These are phyloP conservation scores for Favolaschia claudopus DNA, from an alignment of 768 basidiomycete species.

Conservation along the genomic window DNA sequence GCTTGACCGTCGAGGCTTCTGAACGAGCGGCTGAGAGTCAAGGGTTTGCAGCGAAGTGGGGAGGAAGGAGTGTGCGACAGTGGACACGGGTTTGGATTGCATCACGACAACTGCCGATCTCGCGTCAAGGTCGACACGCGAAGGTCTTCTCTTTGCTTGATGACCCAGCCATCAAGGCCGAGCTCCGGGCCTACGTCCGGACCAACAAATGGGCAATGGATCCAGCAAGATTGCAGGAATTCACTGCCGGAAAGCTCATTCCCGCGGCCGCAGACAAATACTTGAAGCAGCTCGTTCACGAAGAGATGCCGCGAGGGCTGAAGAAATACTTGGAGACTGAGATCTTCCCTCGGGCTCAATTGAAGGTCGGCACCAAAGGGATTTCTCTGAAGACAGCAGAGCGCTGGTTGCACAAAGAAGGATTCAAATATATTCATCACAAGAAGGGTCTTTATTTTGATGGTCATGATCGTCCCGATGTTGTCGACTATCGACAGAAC, in stretches of 20 bases:
- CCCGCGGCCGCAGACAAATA: slow-evolving; percentile 22
- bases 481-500: slow-evolving; percentile 15
- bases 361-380: slow-evolving; percentile 20
- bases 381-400: slow-evolving; percentile 30
- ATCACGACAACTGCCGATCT: slow-evolving; percentile 10
- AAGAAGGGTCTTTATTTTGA: slow-evolving; percentile 26
- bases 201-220: slow-evolving; percentile 33
- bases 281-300: slow-evolving; percentile 4
- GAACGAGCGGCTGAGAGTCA: slow-evolving; percentile 21
- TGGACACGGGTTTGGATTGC: slow-evolving; percentile 23
- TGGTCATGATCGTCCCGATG: slow-evolving; percentile 27
- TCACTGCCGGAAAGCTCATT: slow-evolving; percentile 18
- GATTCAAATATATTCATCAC: slow-evolving; percentile 4
- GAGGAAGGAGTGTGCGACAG: slow-evolving; percentile 3
- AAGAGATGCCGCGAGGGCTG: slow-evolving; percentile 31
- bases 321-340: slow-evolving; percentile 27
- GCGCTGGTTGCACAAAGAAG: neutral
- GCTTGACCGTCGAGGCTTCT: slow-evolving; percentile 22
- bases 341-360: slow-evolving; percentile 15
- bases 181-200: slow-evolving; percentile 21
- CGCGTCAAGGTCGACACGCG: slow-evolving; percentile 16
- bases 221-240: slow-evolving; percentile 23
- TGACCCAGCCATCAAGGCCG: slow-evolving; percentile 21
- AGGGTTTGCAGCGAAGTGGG: slow-evolving; percentile 27
- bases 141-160: slow-evolving; percentile 25